Evolutionary conservation across 2,329 filamentous ascomycete species (phyloP).

Genomic region (Hypoxylon sp.): DNA sequence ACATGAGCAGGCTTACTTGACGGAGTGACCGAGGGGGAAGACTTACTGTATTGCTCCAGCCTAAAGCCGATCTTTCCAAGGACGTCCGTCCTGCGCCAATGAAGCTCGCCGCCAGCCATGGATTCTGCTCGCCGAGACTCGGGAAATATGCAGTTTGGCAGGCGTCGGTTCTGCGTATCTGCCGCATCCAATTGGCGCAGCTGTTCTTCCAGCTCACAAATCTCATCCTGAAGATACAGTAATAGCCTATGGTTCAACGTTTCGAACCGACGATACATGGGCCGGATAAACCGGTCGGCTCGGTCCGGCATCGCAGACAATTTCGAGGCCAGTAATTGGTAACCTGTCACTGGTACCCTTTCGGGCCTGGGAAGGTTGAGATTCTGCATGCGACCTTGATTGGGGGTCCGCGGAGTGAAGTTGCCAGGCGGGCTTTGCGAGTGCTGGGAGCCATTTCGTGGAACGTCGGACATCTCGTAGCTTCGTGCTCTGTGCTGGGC

Average conservation of each 20-base stretch:
- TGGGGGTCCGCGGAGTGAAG: conserved; percentile 48
- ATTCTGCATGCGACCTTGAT: conserved; percentile 48
- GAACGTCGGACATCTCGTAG: conserved; percentile 55
- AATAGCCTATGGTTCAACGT: conserved; percentile 82
- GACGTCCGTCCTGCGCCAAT: conserved; percentile 67
- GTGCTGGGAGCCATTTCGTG: conserved; percentile 49
- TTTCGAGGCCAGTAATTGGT: conserved; percentile 67
- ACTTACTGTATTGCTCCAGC: conserved; percentile 71
- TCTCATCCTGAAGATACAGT: conserved; percentile 84
- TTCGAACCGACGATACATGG: conserved; percentile 85
- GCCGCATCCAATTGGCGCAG: conserved; percentile 71
- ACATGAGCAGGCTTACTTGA: conserved; percentile 11
- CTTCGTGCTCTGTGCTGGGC: conserved; percentile 39
- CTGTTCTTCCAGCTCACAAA: conserved; percentile 81
- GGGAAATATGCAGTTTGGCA: conserved; percentile 56
- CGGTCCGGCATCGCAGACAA: conserved; percentile 51
- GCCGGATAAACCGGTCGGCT: conserved; percentile 47
- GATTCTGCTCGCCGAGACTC: conserved; percentile 67
- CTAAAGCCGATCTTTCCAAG: conserved; percentile 71
- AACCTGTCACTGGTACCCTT: conserved; percentile 61
- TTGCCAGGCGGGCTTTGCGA: conserved; percentile 49
- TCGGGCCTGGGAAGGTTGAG: conserved; percentile 51
- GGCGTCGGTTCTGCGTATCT: conserved; percentile 58
- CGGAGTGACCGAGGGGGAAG: not conserved
- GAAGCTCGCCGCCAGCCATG: conserved; percentile 62